Conservation (phyloP, 345 rosid species). For the Brassica rapa region DNA sequence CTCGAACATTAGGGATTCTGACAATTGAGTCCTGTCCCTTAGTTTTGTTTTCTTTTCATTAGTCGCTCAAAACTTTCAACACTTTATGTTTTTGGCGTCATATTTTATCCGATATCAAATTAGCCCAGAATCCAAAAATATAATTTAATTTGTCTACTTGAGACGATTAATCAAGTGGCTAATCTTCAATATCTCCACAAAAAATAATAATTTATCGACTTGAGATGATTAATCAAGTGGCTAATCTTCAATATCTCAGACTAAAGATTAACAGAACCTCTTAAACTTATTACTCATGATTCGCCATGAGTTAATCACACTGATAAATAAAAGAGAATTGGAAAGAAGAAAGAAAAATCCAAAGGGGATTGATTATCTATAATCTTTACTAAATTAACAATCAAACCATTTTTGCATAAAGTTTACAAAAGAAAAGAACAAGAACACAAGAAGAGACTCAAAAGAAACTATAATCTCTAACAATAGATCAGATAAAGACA, state of each 20-base stretch:
- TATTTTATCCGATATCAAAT: neutral
- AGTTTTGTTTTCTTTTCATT: neutral
- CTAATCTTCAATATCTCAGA: neutral
- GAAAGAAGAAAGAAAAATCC: neutral
- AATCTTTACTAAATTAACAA: conserved; percentile 5
- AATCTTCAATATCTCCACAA: neutral
- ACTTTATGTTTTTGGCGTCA: neutral
- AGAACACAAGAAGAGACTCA: neutral
- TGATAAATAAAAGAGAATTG: neutral
- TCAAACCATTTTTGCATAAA: conserved; percentile 2
- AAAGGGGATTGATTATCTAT: neutral
- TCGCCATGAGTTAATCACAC: neutral
- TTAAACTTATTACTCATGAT: neutral
- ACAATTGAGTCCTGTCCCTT: neutral
- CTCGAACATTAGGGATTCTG: conserved; percentile 7
- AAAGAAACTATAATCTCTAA: conserved; percentile 7
- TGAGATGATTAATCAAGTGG: neutral
- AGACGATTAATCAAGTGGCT: neutral
- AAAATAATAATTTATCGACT: too few species aligned
- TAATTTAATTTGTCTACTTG: neutral
- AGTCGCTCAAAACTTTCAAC: neutral
- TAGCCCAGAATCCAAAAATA: neutral
- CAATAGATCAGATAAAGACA: conserved; percentile 3
- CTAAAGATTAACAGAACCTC: neutral
- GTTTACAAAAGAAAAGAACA: conserved; percentile 8